Evolutionary conservation across 192 early-diverging fungal genomes (phyloP), one percentile per base, ranked within the genome.

Genomic region (Diversispora epigaea): DNA sequence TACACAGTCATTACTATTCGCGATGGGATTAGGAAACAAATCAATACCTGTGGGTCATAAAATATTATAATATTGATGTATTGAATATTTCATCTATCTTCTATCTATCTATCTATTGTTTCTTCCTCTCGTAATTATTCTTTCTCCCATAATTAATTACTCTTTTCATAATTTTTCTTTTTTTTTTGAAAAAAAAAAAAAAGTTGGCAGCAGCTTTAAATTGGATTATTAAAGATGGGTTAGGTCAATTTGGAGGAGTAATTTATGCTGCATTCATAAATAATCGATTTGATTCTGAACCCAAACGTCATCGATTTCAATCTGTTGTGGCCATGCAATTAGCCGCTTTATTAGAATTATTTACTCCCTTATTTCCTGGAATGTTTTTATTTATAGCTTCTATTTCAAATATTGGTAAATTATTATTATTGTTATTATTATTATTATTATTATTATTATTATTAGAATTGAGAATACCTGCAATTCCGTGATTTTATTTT

Each of bases 401-500:
- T 0, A 70, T 91, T 11, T 93, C 92, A 12, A 96, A 96, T 70
- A 87, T 96, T 55, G 92, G 91, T 80, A 93, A 82, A 61, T 19
- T 17, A 17, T 47, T 10, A 2, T 21, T 1, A 40, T 52, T 12
- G 14, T 21, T 25, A 32, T 40, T 22, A 63, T 40, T 40, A n/a
- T 32, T 32, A 32, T 32, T 1, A 66, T 65, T 21, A 14, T 57
- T 61, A 11, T 55, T 14, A 58, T 44, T 56, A 25, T 52, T 3
- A 47, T 22, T 46, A 21, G 55, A 41, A 46, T 32, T n/a, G 5
- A 50, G 40, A 14, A 60, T 81, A 89, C 91, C 85, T 95, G 81
- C 43, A 98, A 84, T 71, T 86, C 86, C 4, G 85, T 83, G 47
- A 99, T 96, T 80, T 99, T 99, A 85, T 99, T 99, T 78, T 99